Evolutionary conservation across 2,329 filamentous ascomycete genomes (phyloP).

Genomic region (Septoria linicola): DNA sequence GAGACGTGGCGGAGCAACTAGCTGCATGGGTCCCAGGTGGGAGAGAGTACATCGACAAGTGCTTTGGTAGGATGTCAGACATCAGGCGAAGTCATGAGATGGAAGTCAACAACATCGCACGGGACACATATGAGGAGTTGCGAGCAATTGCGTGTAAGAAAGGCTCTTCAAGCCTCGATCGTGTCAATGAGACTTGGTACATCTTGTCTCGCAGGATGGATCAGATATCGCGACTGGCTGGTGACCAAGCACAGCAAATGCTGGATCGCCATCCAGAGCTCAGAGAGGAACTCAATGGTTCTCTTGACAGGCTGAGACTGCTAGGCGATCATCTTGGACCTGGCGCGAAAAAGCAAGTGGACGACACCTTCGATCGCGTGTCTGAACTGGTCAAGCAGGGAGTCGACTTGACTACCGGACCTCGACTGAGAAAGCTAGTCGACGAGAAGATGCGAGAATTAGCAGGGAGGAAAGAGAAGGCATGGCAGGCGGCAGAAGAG

Average conservation of each 20-base stretch:
- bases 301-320: conserved; percentile 65
- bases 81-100: conserved; percentile 65
- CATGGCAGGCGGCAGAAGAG: conserved; percentile 65
- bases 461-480: conserved; percentile 68
- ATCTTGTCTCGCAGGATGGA: conserved; percentile 62
- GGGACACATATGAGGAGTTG: conserved; percentile 66
- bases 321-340: conserved; percentile 69
- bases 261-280: conserved; percentile 70
- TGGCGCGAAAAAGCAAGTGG: conserved; percentile 72
- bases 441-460: conserved; percentile 67
- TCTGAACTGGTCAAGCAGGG: conserved; percentile 63
- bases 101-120: conserved; percentile 67
- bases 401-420: conserved; percentile 55
- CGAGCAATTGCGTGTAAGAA: conserved; percentile 56
- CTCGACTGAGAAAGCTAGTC: conserved; percentile 58
- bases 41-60: conserved; percentile 63
- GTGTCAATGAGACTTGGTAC: conserved; percentile 60
- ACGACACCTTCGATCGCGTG: conserved; percentile 67
- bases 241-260: conserved; percentile 62
- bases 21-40: conserved; percentile 70
- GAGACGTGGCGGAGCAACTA: conserved; percentile 65
- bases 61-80: conserved; percentile 68
- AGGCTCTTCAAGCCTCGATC: conserved; percentile 60
- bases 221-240: conserved; percentile 60
- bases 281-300: conserved; percentile 69